Percentiles rank a stretch among this genome's conserved stretches.
Conservation (phyloP, 495 filamentous ascomycete genomes). For the Platismatia glauca region DNA sequence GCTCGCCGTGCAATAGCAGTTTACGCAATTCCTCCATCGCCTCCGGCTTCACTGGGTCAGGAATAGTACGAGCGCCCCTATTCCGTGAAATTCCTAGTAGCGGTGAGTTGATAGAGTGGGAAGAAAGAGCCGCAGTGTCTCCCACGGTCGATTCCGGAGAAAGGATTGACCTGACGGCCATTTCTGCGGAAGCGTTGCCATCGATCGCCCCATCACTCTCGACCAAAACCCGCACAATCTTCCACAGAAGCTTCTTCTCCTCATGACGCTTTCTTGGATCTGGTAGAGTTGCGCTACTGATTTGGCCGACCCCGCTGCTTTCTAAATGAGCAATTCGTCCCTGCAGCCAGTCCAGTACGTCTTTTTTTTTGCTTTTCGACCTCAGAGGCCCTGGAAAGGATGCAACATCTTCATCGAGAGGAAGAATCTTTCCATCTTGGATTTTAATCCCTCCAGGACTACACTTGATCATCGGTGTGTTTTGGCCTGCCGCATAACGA, state of each 20-base stretch:
- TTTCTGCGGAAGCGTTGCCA: slow-evolving; percentile 60
- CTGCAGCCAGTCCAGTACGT: slow-evolving; percentile 72
- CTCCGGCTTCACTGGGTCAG: slow-evolving; percentile 58
- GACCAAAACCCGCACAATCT: slow-evolving; percentile 66
- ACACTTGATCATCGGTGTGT: slow-evolving; percentile 67
- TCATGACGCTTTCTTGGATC: slow-evolving; percentile 59
- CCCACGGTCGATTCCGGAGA: slow-evolving; percentile 48
- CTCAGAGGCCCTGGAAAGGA: slow-evolving; percentile 87
- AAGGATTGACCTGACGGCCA: slow-evolving; percentile 63
- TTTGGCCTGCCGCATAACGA: slow-evolving; percentile 66
- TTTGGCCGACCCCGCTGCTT: slow-evolving; percentile 30
- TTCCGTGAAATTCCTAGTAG: slow-evolving; percentile 29
- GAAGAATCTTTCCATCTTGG: slow-evolving; percentile 56
- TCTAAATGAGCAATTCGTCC: slow-evolving; percentile 65
- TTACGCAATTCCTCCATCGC: slow-evolving; percentile 61
- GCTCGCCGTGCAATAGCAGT: slow-evolving; percentile 66
- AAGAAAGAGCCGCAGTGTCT: slow-evolving; percentile 20
- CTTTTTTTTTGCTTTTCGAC: slow-evolving; percentile 90
- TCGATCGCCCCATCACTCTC: slow-evolving; percentile 81
- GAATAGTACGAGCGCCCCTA: slow-evolving; percentile 27
- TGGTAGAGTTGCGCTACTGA: slow-evolving; percentile 23
- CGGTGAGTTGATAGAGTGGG: slow-evolving; percentile 29
- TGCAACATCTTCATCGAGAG: slow-evolving; percentile 57
- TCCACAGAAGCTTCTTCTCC: slow-evolving; percentile 83
- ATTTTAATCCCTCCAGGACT: slow-evolving; percentile 78